Conservation (phyloP, 441 rosid species). For the Adansonia grandidieri region DNA sequence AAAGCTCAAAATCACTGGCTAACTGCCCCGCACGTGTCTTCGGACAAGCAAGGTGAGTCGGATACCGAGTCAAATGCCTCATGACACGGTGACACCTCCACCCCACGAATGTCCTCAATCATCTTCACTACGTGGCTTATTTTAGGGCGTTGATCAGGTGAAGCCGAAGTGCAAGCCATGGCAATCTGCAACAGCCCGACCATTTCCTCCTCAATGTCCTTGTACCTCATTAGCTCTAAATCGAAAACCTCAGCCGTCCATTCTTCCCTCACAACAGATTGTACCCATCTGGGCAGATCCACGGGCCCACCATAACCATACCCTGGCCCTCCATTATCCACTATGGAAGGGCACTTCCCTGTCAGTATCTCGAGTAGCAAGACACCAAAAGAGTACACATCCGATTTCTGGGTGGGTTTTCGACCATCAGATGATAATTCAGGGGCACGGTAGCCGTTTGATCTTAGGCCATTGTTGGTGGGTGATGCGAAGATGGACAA, state of each 20-base stretch:
- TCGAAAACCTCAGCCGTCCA: conserved; percentile 84
- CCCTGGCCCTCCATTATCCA: conserved; percentile 50
- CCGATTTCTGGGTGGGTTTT: conserved; percentile 55
- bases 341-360: conserved; percentile 57
- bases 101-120: conserved; percentile 71
- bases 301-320: conserved; percentile 46
- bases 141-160: conserved; percentile 63
- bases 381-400: conserved; percentile 67
- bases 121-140: conserved; percentile 55
- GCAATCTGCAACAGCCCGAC: conserved; percentile 70
- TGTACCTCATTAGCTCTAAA: conserved; percentile 74
- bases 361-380: conserved; percentile 63
- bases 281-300: conserved; percentile 71
- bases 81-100: conserved; percentile 68
- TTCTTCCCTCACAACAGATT: conserved; percentile 74
- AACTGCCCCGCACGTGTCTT: conserved; percentile 62
- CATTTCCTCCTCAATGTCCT: conserved; percentile 79
- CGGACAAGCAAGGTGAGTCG: conserved; percentile 80
- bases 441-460: conserved; percentile 66
- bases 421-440: conserved; percentile 42
- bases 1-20: conserved; percentile 49
- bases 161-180: conserved; percentile 53
- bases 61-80: conserved; percentile 62
- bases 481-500: conserved; percentile 46
- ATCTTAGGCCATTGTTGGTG: conserved; percentile 34